These are phyloP conservation scores for Chlorella sp. DNA, from an alignment of 139 green algal genomes.

Conservation along the genomic window DNA sequence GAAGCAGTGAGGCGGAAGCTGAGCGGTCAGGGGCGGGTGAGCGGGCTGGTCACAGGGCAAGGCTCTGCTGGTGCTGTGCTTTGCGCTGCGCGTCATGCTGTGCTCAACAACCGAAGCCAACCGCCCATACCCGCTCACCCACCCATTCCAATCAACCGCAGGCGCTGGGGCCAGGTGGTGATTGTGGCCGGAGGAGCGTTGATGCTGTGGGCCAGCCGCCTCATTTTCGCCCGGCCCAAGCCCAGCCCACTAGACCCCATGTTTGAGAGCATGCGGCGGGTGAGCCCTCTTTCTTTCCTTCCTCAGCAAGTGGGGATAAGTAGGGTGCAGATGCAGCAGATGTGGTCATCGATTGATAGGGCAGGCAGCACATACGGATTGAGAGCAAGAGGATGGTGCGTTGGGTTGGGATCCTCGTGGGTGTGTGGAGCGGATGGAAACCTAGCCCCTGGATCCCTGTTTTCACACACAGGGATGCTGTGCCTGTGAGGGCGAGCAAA, in stretches of 20 bases:
- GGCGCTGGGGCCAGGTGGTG: conserved; percentile 21
- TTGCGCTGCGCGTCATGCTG: neutral
- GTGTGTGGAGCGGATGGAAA: too few species aligned
- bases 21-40: neutral
- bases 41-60: too few species aligned
- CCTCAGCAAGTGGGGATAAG: too few species aligned
- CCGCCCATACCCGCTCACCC: neutral
- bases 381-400: neutral
- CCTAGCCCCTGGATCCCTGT: too few species aligned
- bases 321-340: too few species aligned
- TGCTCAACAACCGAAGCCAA: neutral
- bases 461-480: too few species aligned
- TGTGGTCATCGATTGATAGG: too few species aligned
- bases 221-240: conserved; percentile 28
- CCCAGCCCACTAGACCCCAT: conserved; percentile 37
- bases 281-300: too few species aligned
- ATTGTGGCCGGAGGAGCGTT: conserved; percentile 9
- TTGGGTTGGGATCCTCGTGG: too few species aligned
- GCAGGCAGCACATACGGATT: too few species aligned
- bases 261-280: conserved; percentile 3
- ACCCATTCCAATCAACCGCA: neutral
- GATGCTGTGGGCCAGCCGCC: conserved; percentile 32
- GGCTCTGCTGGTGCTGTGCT: neutral
- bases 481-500: too few species aligned
- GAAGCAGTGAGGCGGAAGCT: conserved; percentile 4